phyloP scores from a whole-genome alignment of 495 filamentous ascomycete genomes.

The Entonaema liquescens region DNA sequence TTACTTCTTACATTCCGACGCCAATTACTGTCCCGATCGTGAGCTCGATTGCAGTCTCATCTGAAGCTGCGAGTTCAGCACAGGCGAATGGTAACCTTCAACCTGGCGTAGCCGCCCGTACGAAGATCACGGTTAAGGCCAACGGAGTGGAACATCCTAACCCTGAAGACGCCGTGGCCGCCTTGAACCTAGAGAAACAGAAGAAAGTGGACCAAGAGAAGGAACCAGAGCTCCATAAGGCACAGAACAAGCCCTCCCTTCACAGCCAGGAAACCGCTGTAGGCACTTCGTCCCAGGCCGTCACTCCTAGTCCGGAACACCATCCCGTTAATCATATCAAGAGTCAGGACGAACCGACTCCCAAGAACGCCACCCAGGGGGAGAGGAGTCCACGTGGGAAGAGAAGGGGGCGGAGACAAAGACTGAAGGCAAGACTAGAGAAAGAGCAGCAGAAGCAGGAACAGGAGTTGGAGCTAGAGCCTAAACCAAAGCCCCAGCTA shows the following conservation, averaged over 20 bases:
- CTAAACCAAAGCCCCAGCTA: not conserved
- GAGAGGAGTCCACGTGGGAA: not conserved
- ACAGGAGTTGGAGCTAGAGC: not conserved
- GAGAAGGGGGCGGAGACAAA: too few species aligned
- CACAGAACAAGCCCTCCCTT: not conserved
- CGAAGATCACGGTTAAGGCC: too few species aligned
- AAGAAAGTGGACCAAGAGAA: not conserved
- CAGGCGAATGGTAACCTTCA: too few species aligned
- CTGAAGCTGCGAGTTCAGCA: too few species aligned
- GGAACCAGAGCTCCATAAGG: not conserved
- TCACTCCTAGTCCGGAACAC: not conserved
- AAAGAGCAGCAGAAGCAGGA: not conserved
- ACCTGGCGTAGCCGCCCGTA: too few species aligned
- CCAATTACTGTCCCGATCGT: too few species aligned
- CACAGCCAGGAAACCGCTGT: not conserved
- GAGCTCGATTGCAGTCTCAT: too few species aligned
- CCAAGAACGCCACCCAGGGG: not conserved
- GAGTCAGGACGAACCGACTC: not conserved
- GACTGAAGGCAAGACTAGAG: not conserved
- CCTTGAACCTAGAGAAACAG: too few species aligned
- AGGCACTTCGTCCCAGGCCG: not conserved
- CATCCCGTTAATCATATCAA: not conserved
- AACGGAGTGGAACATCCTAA: not conserved
- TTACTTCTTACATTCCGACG: too few species aligned
- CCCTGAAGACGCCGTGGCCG: not conserved